phyloP scores from a whole-genome alignment of 176 grass and related monocot genomes.

The Avena insularis region DNA sequence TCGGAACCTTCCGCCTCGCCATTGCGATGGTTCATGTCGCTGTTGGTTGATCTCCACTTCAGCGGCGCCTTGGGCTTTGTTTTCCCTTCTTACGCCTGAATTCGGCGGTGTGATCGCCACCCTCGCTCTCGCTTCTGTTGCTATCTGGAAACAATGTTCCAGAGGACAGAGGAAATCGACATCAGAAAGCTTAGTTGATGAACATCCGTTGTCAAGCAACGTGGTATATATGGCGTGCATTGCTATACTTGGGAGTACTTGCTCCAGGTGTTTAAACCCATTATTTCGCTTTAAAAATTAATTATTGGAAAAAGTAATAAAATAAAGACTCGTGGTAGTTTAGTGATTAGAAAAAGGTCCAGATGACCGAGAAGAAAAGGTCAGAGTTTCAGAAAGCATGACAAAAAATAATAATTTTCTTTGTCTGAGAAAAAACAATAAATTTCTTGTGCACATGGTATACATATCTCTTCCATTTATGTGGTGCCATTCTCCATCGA shows the following conservation, averaged over 20 bases:
- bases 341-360: background rate
- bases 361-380: background rate
- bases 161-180: background rate
- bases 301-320: no score
- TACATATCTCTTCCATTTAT: background rate
- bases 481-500: background rate
- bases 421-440: background rate
- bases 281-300: no score
- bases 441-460: background rate
- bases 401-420: background rate
- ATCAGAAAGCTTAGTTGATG: background rate
- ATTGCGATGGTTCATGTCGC: constrained; percentile 15
- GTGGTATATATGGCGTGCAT: background rate
- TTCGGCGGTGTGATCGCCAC: constrained; percentile 29
- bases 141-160: constrained; percentile 42
- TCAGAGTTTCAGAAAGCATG: background rate
- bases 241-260: no score
- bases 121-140: constrained; percentile 20
- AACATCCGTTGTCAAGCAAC: constrained; percentile 11
- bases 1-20: constrained; percentile 19
- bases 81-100: constrained; percentile 55
- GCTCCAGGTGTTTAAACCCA: no score
- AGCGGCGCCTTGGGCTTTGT: constrained; percentile 42
- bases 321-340: background rate
- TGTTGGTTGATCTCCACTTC: constrained; percentile 59